Base-by-base conservation (phyloP, 2,329 filamentous ascomycete genomes). In the Pseudogymnoascus sp. region DNA sequence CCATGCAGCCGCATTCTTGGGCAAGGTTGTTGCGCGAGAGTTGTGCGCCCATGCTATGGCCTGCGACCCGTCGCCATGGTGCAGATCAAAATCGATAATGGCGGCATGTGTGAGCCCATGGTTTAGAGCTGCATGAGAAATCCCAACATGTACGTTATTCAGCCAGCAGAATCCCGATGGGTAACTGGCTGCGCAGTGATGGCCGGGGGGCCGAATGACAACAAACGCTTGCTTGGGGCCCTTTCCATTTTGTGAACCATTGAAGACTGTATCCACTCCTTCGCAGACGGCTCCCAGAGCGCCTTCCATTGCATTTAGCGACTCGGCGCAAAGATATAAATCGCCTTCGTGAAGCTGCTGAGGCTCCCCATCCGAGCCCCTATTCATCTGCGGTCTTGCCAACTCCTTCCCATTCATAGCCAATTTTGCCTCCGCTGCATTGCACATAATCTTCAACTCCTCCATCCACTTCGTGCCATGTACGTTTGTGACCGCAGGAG, bases 141-240 rank as follows among this genome's bases (percentile, higher is more conserved):
- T 96, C 0, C 93, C 95, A 21, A 99, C 91, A 73, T 98, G 93
- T 0, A 99, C 92, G 73, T 99, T 99, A 76, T 99, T 99, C 61
- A 99, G 79, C 93, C 95, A 99, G 78, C 95, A 99, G 74, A 99
- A 99, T 0, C 95, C 95, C 1, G 93, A 97, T 0, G 95, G 95
- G 70, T 89, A 88, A 61, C 89, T 85, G 3, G 91, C 86, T 2
- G 93, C 96, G 77, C 95, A 99, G 73, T 99, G 95, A 74, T 99
- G 95, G 0, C 95, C 95, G 0, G 95, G 95, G 4, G 95, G 95
- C 34, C 95, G 87, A 61, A 98, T 90, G 28, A 90, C 93, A 61
- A 98, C 92, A 74, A 99, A 99, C 0, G 93, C 92, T 63, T 92
- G 86, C 54, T 83, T 86, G 21, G 89, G 87, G 6, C 85, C 83